Evolutionary conservation across 176 grass and related monocot species (phyloP).

Genomic region (Themeda triandra): DNA sequence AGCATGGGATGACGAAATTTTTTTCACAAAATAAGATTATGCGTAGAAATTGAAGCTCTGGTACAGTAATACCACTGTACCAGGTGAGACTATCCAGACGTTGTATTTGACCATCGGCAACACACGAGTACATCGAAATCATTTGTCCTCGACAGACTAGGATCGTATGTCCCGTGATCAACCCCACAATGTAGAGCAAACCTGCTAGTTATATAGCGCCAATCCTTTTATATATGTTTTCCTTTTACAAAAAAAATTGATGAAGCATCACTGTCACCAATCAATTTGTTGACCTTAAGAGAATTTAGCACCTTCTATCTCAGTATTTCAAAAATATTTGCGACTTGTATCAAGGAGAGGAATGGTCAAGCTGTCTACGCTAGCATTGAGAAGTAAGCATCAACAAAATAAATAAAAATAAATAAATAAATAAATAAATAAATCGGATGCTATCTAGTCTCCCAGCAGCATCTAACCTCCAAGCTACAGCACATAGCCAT

Average conservation of each 20-base stretch:
- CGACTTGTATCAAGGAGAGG: background rate
- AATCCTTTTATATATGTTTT: background rate
- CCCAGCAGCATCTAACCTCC: background rate
- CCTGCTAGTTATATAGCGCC: background rate
- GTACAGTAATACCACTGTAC: background rate
- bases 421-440: too few relatives aligned
- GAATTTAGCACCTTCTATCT: conserved; percentile 8
- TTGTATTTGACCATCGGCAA: conserved; percentile 7
- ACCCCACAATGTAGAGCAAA: conserved; percentile 18
- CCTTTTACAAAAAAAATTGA: background rate
- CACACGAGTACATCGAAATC: background rate
- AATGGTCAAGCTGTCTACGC: background rate
- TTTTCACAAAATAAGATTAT: background rate
- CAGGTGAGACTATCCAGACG: background rate
- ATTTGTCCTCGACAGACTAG: background rate
- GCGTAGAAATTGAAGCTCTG: conserved; percentile 12
- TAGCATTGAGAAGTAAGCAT: background rate
- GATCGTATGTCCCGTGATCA: background rate
- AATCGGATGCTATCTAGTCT: background rate
- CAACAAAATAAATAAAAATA: background rate
- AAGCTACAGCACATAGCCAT: background rate
- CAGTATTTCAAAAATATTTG: background rate
- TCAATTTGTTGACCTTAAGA: conserved; percentile 18
- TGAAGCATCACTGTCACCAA: conserved; percentile 2
- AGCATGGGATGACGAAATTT: background rate